These are phyloP conservation scores for Oidiodendron maius DNA, from an alignment of 495 filamentous ascomycete genomes.

Conservation along the genomic window DNA sequence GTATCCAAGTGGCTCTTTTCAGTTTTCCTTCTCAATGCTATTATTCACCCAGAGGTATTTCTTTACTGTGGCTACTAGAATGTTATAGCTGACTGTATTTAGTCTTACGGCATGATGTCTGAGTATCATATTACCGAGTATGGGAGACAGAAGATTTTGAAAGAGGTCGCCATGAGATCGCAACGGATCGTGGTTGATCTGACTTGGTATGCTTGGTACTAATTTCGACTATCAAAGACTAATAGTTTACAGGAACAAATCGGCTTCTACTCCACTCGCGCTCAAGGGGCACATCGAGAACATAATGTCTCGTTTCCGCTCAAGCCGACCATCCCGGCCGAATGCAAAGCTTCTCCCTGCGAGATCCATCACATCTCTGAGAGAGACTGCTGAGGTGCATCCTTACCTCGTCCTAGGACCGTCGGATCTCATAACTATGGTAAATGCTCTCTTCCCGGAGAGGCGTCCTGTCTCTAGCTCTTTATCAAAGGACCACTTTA, in stretches of 20 bases:
- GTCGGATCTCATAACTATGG: slow-evolving; percentile 63
- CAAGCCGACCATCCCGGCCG: slow-evolving; percentile 39
- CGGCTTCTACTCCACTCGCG: slow-evolving; percentile 54
- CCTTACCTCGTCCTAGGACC: slow-evolving; percentile 68
- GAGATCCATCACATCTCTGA: slow-evolving; percentile 60
- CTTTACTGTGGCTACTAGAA: slow-evolving; percentile 1
- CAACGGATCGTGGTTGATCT: slow-evolving; percentile 68
- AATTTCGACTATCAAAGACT: not conserved
- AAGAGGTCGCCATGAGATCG: slow-evolving; percentile 70
- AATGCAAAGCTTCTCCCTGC: slow-evolving; percentile 60
- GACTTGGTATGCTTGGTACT: slow-evolving; percentile 29
- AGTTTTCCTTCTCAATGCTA: slow-evolving; percentile 73
- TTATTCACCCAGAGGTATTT: slow-evolving; percentile 84
- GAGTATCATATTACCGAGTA: slow-evolving; percentile 89
- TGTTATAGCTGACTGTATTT: slow-evolving; percentile 26
- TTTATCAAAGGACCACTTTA: slow-evolving; percentile 35
- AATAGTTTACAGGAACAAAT: slow-evolving; percentile 42
- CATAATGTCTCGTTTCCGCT: slow-evolving; percentile 62
- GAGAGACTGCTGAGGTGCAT: slow-evolving; percentile 65
- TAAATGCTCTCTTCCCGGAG: slow-evolving; percentile 67
- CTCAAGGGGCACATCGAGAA: slow-evolving; percentile 71
- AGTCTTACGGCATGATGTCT: slow-evolving; percentile 81
- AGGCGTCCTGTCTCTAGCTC: slow-evolving; percentile 46
- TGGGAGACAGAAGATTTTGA: slow-evolving; percentile 82
- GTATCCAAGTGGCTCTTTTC: slow-evolving; percentile 90